phyloP scores from a whole-genome alignment of 225 moss, liverwort and hornwort genomes.

The Sphagnum tenellum region DNA sequence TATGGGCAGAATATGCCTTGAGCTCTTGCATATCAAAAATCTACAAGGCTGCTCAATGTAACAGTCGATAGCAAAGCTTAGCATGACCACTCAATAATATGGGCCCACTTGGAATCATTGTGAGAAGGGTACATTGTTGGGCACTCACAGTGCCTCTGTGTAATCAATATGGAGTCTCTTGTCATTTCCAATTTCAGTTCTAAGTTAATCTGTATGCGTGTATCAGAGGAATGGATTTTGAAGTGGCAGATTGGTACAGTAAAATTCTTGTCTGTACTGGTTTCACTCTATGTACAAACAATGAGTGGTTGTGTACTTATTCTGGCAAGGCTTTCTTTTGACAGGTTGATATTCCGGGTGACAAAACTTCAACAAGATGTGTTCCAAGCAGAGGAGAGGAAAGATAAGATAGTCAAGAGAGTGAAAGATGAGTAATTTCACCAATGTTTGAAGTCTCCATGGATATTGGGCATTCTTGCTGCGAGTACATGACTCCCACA shows the following conservation, averaged over 20 bases:
- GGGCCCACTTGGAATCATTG: too few relatives aligned
- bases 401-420: constrained; percentile 9
- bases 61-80: too few relatives aligned
- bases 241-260: neutral
- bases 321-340: too few relatives aligned
- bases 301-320: too few relatives aligned
- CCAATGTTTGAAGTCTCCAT: neutral
- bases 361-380: constrained; percentile 36
- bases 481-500: too few relatives aligned
- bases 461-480: too few relatives aligned
- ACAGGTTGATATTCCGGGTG: constrained; percentile 31
- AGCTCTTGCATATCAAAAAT: too few relatives aligned
- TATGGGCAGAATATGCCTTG: too few relatives aligned
- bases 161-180: neutral
- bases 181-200: neutral
- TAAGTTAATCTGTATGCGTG: neutral
- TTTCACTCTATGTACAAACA: constrained; percentile 1
- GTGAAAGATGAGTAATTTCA: constrained; percentile 18
- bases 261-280: neutral
- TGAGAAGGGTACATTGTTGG: too few relatives aligned
- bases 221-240: neutral
- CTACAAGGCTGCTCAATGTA: too few relatives aligned
- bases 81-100: too few relatives aligned
- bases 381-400: constrained; percentile 11
- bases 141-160: neutral